Percentiles rank a stretch among this genome's conserved stretches.
These are phyloP conservation scores for Candida cerambycidarum DNA, from an alignment of 805 yeast species.

Conservation along the genomic window DNA sequence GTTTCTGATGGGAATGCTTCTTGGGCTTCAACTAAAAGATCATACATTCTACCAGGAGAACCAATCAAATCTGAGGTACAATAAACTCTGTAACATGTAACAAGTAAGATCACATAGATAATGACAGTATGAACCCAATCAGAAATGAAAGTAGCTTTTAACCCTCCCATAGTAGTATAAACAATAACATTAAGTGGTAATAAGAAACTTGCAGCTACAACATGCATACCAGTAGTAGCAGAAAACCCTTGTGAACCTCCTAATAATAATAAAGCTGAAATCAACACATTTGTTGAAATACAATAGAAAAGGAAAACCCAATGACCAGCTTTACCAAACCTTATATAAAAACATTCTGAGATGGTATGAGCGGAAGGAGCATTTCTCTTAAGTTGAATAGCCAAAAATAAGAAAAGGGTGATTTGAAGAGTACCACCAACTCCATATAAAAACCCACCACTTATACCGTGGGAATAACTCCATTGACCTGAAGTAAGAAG, in stretches of 20 bases:
- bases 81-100: constrained; percentile 21
- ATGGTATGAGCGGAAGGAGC: constrained; percentile 21
- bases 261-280: constrained; percentile 21
- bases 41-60: constrained; percentile 25
- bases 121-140: constrained; percentile 27
- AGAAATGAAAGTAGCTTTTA: constrained; percentile 26
- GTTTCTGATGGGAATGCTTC: constrained; percentile 19
- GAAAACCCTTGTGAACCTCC: constrained; percentile 73
- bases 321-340: constrained; percentile 30
- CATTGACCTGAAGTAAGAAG: constrained; percentile 31
- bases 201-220: constrained; percentile 28
- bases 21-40: constrained; percentile 18
- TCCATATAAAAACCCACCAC: constrained; percentile 38
- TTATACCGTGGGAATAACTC: constrained; percentile 44
- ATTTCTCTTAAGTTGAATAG: constrained; percentile 20
- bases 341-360: constrained; percentile 20
- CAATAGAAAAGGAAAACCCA: constrained; percentile 24
- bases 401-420: constrained; percentile 19
- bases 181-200: constrained; percentile 25
- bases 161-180: constrained; percentile 25
- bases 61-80: constrained; percentile 21
- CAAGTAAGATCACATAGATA: constrained; percentile 20
- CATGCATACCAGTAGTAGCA: constrained; percentile 71
- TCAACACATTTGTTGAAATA: constrained; percentile 22
- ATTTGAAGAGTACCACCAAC: constrained; percentile 27